Evolutionary conservation across 768 basidiomycete species (phyloP), one percentile per base, ranked within the genome.

Genomic region (Mycena leptocephala): DNA sequence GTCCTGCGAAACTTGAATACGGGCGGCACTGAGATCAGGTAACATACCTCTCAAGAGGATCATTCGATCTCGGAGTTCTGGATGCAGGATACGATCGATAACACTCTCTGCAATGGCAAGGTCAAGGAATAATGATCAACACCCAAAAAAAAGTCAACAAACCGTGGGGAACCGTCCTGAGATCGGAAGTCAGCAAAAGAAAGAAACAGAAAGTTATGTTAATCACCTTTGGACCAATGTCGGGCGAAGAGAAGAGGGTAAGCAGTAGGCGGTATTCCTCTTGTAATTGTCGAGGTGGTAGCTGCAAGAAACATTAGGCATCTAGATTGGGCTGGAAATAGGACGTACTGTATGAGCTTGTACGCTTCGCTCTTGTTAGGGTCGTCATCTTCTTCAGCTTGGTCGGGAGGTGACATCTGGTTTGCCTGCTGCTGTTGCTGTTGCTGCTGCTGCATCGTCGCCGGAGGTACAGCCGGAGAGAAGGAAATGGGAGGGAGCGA

Each of bases 211-310:
- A 61, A 8, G 26, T 20, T 67, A 30, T 53, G 58, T 58, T 24
- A 37, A 55, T 59, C 83, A 95, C 90, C 94, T 92, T 85, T 99
- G 97, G 16, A 97, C 93, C n/a, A 94, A 85, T 6, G 97, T 97
- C 1, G 97, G 96, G 7, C 95, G 91, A 59, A 99, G 86, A 16
- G 96, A 97, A 2, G 95, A 92, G 0, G 97, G 97, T 8, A 99
- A 87, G 80, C 95, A 95, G 82, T 99, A 99, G 14, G 91, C 90
- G 51, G 93, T 93, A 80, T 97, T 97, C 75, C 94, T 89, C 81
- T 93, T 94, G 83, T 93, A 97, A 80, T 98, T 98, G 79, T 97
- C 95, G 62, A 99, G 88, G 81, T 99, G 97, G 84, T 98, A 97
- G 74, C 96, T 96, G 64, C 32, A 55, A 30, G 35, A 35, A 55